Evolutionary conservation across 306 rosid genomes (phyloP), one percentile per base, ranked within the genome.

Genomic region (Parietaria judaica): DNA sequence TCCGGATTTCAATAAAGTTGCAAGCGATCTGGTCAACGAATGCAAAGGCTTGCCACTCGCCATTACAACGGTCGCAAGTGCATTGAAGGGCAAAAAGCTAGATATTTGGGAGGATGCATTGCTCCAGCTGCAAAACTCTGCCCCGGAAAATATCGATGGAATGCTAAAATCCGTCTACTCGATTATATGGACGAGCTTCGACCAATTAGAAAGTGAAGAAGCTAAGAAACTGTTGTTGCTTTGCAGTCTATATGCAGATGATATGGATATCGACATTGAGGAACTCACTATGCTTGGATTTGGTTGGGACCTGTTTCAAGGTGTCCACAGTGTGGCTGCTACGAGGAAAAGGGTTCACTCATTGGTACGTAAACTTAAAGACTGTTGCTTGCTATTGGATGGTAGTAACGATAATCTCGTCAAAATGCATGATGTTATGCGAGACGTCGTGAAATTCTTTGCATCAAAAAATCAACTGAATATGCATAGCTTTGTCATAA

Each of bases 381-480:
- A 23, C 14, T 13, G 43, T 6, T 66, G 64, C 10, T 41, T 76
- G 56, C 63, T 78, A 16, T 56, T 73, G 41, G 45, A 31, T 1
- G 55, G 51, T 1, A 0, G 6, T 14, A 15, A 14, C 3, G 12
- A 11, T 0, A 5, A 17, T 3, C 23, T 3, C 16, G 58, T 66
- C 0, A 48, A 11, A 16, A 73, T 78, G 82, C 82, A 78, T 35
- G 78, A 78, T 38, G 70, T 76, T 5, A 48, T 71, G 8, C 72
- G 78, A 3, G 57, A 68, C 14, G 54, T 66, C 9, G 72, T 75
- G 23, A 14, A 72, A 1, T 4, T 0, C 0, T 66, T 72, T 45
- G 54, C 72, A 9, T 58, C 56, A 2, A 12, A n/a, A 41, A 45
- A 72, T 3, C 44, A 1, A 3, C 7, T 4, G 13, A 46, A 15